phyloP scores from a whole-genome alignment of 108 stramenopile species.

The Nitzschia sp. region DNA sequence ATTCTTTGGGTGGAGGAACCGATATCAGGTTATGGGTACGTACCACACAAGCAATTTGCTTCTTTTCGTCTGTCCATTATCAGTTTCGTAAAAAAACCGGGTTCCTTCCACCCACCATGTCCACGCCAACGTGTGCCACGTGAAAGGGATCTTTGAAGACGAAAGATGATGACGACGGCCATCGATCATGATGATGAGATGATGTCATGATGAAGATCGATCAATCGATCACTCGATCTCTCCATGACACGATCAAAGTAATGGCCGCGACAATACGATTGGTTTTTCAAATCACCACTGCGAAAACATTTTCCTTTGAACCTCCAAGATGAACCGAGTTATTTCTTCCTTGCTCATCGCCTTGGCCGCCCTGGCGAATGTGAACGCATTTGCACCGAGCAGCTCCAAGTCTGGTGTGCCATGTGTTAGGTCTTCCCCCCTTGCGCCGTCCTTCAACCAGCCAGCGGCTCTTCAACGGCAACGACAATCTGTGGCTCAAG shows the following conservation, averaged over 20 bases:
- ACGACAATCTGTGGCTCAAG: constrained; percentile 72
- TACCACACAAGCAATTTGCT: too few relatives aligned
- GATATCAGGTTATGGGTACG: neutral
- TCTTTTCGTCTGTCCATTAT: too few relatives aligned
- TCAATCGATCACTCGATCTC: too few relatives aligned
- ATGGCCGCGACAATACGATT: too few relatives aligned
- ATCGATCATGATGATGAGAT: too few relatives aligned
- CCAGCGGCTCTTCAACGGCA: constrained; percentile 45
- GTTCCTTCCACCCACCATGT: neutral
- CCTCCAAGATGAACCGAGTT: constrained; percentile 12
- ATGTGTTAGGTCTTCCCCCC: neutral
- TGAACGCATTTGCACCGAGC: constrained; percentile 29
- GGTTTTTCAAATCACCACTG: too few relatives aligned
- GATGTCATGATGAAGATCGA: too few relatives aligned
- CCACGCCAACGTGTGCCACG: neutral
- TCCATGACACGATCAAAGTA: too few relatives aligned
- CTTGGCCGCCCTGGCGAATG: constrained; percentile 10
- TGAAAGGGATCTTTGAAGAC: neutral
- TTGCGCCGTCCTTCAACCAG: constrained; percentile 1
- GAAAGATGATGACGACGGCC: too few relatives aligned
- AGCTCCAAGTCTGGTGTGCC: constrained; percentile 9
- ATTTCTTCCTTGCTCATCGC: constrained; percentile 1
- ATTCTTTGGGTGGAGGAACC: neutral
- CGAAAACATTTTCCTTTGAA: too few relatives aligned
- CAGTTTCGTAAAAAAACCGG: neutral